Base-by-base conservation (phyloP, 176 grass and related monocot species). In the Hsuehochloa calcarea region DNA sequence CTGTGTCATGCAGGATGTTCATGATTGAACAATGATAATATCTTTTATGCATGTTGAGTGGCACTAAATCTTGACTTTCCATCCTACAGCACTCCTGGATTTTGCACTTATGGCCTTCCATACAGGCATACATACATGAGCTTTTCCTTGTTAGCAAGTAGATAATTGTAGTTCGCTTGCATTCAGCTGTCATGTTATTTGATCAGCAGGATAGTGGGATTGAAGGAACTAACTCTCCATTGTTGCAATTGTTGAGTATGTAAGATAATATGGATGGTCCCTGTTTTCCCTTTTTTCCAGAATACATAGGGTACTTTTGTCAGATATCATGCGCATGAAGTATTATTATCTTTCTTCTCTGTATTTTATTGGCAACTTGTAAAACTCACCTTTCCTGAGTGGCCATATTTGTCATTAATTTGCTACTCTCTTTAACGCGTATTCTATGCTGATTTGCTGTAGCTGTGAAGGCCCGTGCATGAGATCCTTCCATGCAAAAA, bases 391-490 rank as follows among this genome's bases (percentile, higher is more conserved):
- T 11, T 58, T 58, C 51, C 14, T 59, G 23, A 61, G 38, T 31
- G 38, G 26, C 17, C 10, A 26, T 34, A 35, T 20, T 82, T 84
- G 31, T 50, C 5, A 37, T 56, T 61, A 40, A 3, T 84, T 75
- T 20, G 13, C 6, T 12, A 22, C 27, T 59, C 13, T 80, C 31
- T 47, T 23, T 77, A 13, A 77, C 4, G 17, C 50, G 35, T 45
- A 8, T 13, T 61, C 12, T 77, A 15, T 88, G 55, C 43, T 20
- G 25, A 16, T 89, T 86, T 80, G 2, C 77, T 85, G 60, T 80
- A 96, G 94, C 84, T 96, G 94, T 88, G 94, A 96, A 72, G 94
- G 94, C 44, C 70, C 60, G 5, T 96, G 94, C 58, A 87, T 96
- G 84, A 90, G 94, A 47, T 96, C 94, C 19, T 96, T 96, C 72